Evolutionary conservation across 2,329 filamentous ascomycete species (phyloP), one percentile per base, ranked within the genome.

Genomic region (Colletotrichum orbiculare): DNA sequence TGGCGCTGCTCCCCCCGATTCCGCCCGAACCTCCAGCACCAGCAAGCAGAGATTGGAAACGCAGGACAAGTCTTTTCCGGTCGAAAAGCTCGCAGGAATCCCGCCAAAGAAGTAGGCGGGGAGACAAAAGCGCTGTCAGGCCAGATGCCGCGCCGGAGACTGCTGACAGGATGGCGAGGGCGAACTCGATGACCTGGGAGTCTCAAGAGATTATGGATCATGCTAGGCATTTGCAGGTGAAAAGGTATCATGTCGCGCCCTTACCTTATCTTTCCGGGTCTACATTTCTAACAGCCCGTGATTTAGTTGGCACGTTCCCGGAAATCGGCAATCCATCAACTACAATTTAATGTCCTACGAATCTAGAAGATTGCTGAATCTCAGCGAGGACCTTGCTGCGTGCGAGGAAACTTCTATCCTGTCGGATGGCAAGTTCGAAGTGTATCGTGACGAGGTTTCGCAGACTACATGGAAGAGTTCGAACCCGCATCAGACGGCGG

Each of bases 331-430:
- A 6, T 82, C 80, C 6, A 78, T 78, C 69, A 79, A 79, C 61
- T 81, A 82, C 71, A 77, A 83, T 61, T 64, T 79, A 54, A 73
- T 73, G 35, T 81, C 81, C 34, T 83, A 83, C 70, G 80, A 81
- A 69, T 77, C 80, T n/a, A 77, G 79, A 66, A 77, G 79, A 7
- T 69, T 83, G 8, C 70, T 82, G 43, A 79, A 79, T 55, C 70
- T 81, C 37, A 73, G 73, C 13, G 78, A 79, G 64, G 75, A 77
- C 13, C 69, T 73, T 6, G 59, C 69, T 6, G 66, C 68, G 0
- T 64, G 75, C 35, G 77, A 79, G 58, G 71, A 76, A 33, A 72
- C 69, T 12, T 75, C 75, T 6, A 68, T 73, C 39, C 67, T 74
- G 43, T 78, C 77, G 0, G 80, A 81, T 17, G 74, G 71, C 66